Base-by-base conservation (phyloP, 202 grass and related monocot genomes). In the Miscanthus sacchariflorus region DNA sequence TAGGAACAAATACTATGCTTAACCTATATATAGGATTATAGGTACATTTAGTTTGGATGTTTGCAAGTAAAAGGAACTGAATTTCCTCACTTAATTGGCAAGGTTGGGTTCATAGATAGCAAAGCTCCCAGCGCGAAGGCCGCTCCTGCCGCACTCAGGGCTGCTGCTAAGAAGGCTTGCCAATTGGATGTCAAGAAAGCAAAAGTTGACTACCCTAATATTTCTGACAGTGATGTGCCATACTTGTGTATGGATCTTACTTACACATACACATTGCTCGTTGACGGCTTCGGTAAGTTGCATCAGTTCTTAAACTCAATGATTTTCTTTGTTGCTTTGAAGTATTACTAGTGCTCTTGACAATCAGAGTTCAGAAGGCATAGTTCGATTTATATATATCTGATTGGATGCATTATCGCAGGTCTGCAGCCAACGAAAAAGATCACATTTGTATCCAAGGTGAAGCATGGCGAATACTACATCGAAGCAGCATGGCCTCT, bases 231-330 rank as follows among this genome's bases (percentile, higher is more conserved):
- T 0, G 84, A 91, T 27, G 18, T 81, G 80, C 89, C 71, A 7
- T 91, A 81, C 68, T 24, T 91, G 23, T 91, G 92, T 45, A 94
- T 91, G 90, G 89, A 94, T 49, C 63, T 94, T 13, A n/a, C 82
- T 8, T 83, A 91, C 64, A 75, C 43, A 6, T 94, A 88, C 74
- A 69, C 75, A 1, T 19, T 94, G 63, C 90, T 94, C 0, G 87
- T 85, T 7, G 84, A 91, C 10, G 89, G 92, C 5, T 87, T 94
- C 15, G 76, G 88, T 90, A 43, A 81, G 82, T 58, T 8, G 19
- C 46, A 54, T 33, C 8, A 0, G 5, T 76, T 33, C 49, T 54
- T 33, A 17, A 19, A 18, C 5, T 28, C 27, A 18, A 36, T 54
- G 15, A 21, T 7, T 3, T 5, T 12, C 30, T 77, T 36, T 77